Evolutionary conservation across 2,329 filamentous ascomycete genomes (phyloP), one percentile per base, ranked within the genome.

Genomic region (Diaporthe citriasiana): DNA sequence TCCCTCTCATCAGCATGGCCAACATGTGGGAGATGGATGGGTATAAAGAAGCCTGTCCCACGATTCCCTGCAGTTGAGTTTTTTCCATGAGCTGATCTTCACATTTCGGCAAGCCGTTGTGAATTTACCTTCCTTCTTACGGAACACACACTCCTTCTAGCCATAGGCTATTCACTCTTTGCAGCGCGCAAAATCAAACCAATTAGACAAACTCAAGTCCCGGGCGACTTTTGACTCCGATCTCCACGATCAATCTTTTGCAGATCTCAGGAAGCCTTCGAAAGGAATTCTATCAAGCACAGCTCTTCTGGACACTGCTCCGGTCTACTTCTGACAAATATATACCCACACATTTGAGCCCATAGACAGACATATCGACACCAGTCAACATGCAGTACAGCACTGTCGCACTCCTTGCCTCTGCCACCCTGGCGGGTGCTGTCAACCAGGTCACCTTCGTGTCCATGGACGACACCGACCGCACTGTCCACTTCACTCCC

Each of bases 381-480:
- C 75, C 77, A 78, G 75, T 79, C 85, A 89, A 85, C 72, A 91
- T 91, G 89, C 86, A 87, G 79, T 90, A 90, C 85, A 77, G 84
- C 79, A 82, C 81, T 75, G 78, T 88, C 79, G 81, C 86, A 77
- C 77, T 87, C 75, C 80, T 81, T 76, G 79, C 79, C 70, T 80
- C 84, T 75, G 85, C 85, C 74, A 81, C 84, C 75, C 77, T 85
- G 68, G 85, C 81, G 78, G 80, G 80, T 71, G 88, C 87, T 74
- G 81, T 79, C 79, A 88, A 87, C 82, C 82, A 82, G 47, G 82
- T 92, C 78, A 89, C 87, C 77, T 91, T 92, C 83, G 78, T 87
- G 82, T 91, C 89, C 77, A 87, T 90, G 68, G 91, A 92, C 80
- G 78, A 81, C 74, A 83, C 82, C 45, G 80, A 82, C 74, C 87